Base-by-base conservation (phyloP, 768 basidiomycete genomes). In the Russula sp. region DNA sequence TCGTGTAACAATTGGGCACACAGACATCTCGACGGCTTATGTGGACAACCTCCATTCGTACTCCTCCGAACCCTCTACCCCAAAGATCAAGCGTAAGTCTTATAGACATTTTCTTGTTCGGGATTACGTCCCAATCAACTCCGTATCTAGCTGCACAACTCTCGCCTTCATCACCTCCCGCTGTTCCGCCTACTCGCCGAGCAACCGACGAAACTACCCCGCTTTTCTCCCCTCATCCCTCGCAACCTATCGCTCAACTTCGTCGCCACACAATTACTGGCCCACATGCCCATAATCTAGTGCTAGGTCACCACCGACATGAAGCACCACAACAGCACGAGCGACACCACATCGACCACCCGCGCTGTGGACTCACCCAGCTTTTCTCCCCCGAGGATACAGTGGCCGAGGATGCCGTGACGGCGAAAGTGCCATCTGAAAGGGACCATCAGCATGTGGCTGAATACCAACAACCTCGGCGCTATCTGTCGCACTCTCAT, bases 1-100 rank as follows among this genome's bases (percentile, higher is more conserved):
- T 40, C 8, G n/a, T 38, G 61, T 16, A 63, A 68, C 53, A 34
- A 61, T 24, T 22, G 18, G 36, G 28, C 20, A 32, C 65, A 7
- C 69, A 92, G 91, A 90, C 70, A 73, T 84, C 51, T 91, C 90
- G 22, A 90, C 87, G 0, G 81, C 87, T 3, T 91, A 84, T 68
- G 91, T 91, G 14, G 85, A 91, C 59, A 80, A 78, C 59, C 79
- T 92, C 0, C 85, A 90, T 0, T 83, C 84, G 2, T 81, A 84
- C 61, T 75, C 82, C 1, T 88, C 88, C 46, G 60, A 68, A 18
- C 73, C 72, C 0, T 67, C 73, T 22, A 72, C 72, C 26, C 75
- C 73, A 16, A 66, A 57, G 32, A 30, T 52, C 42, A 52, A 64
- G 32, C 48, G 65, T 67, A 26, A 46, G 65, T 59, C 32, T 26